Base-by-base conservation (phyloP, 768 basidiomycete species). In the Phaffia australis region DNA sequence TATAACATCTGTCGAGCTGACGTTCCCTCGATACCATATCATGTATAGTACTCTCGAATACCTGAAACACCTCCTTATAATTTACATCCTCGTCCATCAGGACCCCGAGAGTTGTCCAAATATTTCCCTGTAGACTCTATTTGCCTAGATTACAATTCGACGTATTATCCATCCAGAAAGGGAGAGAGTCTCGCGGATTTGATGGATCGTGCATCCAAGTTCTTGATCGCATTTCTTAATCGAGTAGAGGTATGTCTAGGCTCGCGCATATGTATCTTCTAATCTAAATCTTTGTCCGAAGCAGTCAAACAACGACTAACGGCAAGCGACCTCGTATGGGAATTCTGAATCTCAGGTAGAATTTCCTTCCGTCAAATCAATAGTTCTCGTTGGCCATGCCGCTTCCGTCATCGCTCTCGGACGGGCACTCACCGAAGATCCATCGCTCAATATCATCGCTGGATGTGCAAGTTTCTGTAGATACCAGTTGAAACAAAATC, bases 351-450 rank as follows among this genome's bases (percentile, higher is more conserved):
- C 35, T 42, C 11, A 42, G 35, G 73, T 69, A n/a, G 66, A 73
- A 65, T 67, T 64, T 49, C 72, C 72, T 4, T 71, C 71, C 0
- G 71, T 73, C 19, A 72, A 70, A 63, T 68, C 70, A 23, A 71
- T 77, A 46, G 72, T 73, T n/a, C 71, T 77, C 9, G 73, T 76
- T 56, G 74, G 71, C 19, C 76, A 77, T 70, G 76, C 75, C 14
- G 59, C 62, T 25, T 68, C 72, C 54, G 72, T 77, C 1, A 77
- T 77, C 64, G 76, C 75, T 2, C 63, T 77, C 0, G 76, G 76
- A 2, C 66, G 75, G 68, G 74, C 75, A 4, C 62, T 77, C 48
- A 77, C 75, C 6, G 76, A 75, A 1, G 69, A 77, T 58, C 68
- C 68, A 55, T 60, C 46, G 1, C 63, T 75, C 9, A 68, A 75